Percentiles rank a stretch among this genome's conserved stretches.
These are phyloP conservation scores for Penicillium paxilli DNA, from an alignment of 495 filamentous ascomycete species.

Conservation along the genomic window DNA sequence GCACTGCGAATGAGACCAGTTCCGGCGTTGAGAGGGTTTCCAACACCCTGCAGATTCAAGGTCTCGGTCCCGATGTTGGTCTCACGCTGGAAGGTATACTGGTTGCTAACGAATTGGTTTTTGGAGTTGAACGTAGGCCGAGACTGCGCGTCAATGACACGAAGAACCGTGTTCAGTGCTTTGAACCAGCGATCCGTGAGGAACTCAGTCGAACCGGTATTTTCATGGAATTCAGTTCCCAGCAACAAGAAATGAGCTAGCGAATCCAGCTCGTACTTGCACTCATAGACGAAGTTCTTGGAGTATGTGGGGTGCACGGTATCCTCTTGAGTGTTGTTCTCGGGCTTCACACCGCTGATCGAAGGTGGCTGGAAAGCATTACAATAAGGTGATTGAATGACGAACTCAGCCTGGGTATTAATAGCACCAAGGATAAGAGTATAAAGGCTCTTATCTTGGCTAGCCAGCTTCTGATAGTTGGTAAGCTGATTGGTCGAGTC, in stretches of 20 bases:
- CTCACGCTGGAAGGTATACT: slow-evolving; percentile 81
- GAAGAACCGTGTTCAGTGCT: slow-evolving; percentile 72
- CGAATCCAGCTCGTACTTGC: slow-evolving; percentile 98
- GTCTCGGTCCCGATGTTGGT: slow-evolving; percentile 90
- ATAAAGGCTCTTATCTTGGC: slow-evolving; percentile 71
- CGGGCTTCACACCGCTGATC: slow-evolving; percentile 68
- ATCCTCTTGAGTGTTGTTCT: slow-evolving; percentile 76
- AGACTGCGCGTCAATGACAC: slow-evolving; percentile 75
- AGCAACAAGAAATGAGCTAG: slow-evolving; percentile 88
- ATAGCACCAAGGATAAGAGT: slow-evolving; percentile 90
- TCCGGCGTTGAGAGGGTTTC: slow-evolving; percentile 84
- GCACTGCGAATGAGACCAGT: slow-evolving; percentile 89
- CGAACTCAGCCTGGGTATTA: slow-evolving; percentile 92
- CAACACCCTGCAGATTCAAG: slow-evolving; percentile 74
- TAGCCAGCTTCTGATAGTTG: slow-evolving; percentile 84
- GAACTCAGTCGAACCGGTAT: slow-evolving; percentile 75
- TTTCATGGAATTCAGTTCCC: slow-evolving; percentile 79
- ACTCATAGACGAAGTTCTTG: slow-evolving; percentile 85
- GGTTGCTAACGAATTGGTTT: slow-evolving; percentile 63
- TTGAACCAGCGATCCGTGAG: slow-evolving; percentile 76
- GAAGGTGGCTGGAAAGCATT: slow-evolving; percentile 97
- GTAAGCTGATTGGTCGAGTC: slow-evolving; percentile 95
- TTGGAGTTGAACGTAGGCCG: slow-evolving; percentile 73
- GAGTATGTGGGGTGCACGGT: slow-evolving; percentile 85
- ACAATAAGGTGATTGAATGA: slow-evolving; percentile 94